phyloP scores from a whole-genome alignment of 768 basidiomycete species.

The Lactifluus echinatus region DNA sequence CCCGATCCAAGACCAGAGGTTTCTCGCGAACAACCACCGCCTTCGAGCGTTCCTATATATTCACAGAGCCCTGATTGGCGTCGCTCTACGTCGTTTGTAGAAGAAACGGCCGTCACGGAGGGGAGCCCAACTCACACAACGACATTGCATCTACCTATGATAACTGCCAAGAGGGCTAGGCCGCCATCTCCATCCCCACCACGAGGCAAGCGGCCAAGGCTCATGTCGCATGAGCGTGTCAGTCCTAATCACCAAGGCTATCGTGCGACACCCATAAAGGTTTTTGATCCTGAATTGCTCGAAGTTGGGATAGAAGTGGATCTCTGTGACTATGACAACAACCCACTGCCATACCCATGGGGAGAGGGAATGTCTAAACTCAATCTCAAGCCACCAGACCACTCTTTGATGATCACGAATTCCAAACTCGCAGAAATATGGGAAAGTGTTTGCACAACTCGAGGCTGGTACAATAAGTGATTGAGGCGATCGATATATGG shows the following conservation, averaged over 20 bases:
- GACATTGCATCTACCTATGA: neutral
- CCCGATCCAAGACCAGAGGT: neutral
- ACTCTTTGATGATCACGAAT: constrained; percentile 6
- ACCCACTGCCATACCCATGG: constrained; percentile 4
- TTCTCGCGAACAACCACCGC: constrained; percentile 1
- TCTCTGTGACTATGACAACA: constrained; percentile 3
- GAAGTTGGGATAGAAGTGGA: constrained; percentile 2
- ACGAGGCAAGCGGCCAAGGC: neutral
- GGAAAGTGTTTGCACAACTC: constrained; percentile 7
- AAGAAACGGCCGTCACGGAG: neutral
- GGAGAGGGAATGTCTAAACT: neutral
- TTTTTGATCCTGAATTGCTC: constrained; percentile 6
- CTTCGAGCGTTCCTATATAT: constrained; percentile 11
- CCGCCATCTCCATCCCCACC: neutral
- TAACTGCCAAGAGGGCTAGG: neutral
- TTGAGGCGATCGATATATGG: too few relatives aligned
- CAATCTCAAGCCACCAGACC: neutral
- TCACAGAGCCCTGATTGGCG: constrained; percentile 1
- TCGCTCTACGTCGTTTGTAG: neutral
- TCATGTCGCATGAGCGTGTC: neutral
- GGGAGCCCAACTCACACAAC: neutral
- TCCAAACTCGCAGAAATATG: constrained; percentile 11
- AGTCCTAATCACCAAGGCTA: neutral
- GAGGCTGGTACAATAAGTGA: constrained; percentile 6
- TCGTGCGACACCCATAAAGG: neutral